Base-by-base conservation (phyloP, 495 filamentous ascomycete genomes). In the Podospora pseudoanserina region DNA sequence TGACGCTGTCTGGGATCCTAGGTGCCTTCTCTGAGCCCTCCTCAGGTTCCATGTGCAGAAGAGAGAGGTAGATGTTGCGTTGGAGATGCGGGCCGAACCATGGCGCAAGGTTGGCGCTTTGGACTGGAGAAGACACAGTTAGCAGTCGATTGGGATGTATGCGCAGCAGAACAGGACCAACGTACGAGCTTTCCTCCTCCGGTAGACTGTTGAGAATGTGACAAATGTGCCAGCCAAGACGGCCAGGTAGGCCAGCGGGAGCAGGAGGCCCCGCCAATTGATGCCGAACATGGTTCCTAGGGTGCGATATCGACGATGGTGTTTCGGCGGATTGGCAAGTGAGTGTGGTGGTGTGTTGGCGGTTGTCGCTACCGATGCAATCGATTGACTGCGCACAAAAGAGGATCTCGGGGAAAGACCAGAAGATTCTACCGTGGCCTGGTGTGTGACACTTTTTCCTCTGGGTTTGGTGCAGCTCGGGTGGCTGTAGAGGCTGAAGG, bases 31-130 rank as follows among this genome's bases (percentile, higher is more conserved):
- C 91, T 64, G 88, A 84, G 20, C 85, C 86, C 65, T 82, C 79
- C 63, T 86, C 84, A 60, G 90, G 90, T 67, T 95, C 91, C 72
- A 93, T 85, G 78, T 98, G 94, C 7, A 97, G 83, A 49, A 99
- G 89, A 32, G 92, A 91, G 67, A 96, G 87, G 82, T 99, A 99
- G 73, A 99, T 89, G 78, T 98, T 92, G 72, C 94, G 91, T 78
- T 94, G 90, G 53, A 94, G 81, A 76, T 99, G 94, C 44, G 91
- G 83, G 19, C 87, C 87, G 79, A 98, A 98, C 94, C 94, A 99
- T 76, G 94, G 92, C 69, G 89, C 92, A 56, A 98, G 85, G 67
- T 90, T 90, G 39, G 90, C 88, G 68, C 90, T 89, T 80, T 92
- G 87, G 69, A 83, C 91, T 92, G 68, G 69, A 32, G 28, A 32